phyloP scores from a whole-genome alignment of 2,329 filamentous ascomycete species.

The Macrophomina phaseolina region DNA sequence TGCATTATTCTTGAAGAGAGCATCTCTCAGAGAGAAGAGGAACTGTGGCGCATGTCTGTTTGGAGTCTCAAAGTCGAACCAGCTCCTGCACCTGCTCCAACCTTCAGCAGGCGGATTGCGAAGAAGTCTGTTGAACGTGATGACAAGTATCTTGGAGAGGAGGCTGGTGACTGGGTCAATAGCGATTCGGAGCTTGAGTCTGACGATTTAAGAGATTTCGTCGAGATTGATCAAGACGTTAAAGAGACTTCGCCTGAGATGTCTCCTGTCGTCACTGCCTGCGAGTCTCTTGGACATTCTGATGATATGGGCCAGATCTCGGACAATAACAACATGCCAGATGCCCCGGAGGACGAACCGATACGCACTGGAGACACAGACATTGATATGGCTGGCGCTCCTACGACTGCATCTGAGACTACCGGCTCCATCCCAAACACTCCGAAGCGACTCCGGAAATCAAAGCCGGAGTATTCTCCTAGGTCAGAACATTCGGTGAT shows the following conservation, averaged over 20 bases:
- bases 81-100: not conserved
- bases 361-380: not conserved
- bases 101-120: not conserved
- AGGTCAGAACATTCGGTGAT: constrained; percentile 9
- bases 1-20: constrained; percentile 68
- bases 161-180: constrained; percentile 56
- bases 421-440: not conserved
- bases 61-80: constrained; percentile 41
- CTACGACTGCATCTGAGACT: not conserved
- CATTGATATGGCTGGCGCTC: not conserved
- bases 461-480: not conserved
- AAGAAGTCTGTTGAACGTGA: not conserved
- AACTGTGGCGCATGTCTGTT: constrained; percentile 53
- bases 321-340: not conserved
- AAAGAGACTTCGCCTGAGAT: not conserved
- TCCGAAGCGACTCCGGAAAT: not conserved
- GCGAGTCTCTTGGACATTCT: not conserved
- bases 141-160: constrained; percentile 33
- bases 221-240: constrained; percentile 48
- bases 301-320: too few species aligned
- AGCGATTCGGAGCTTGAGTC: constrained; percentile 41
- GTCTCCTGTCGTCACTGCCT: not conserved
- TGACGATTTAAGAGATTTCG: constrained; percentile 56
- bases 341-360: not conserved
- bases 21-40: constrained; percentile 65